Conservation (phyloP, 2,329 filamentous ascomycete genomes). For the Diaporthe ampelina region DNA sequence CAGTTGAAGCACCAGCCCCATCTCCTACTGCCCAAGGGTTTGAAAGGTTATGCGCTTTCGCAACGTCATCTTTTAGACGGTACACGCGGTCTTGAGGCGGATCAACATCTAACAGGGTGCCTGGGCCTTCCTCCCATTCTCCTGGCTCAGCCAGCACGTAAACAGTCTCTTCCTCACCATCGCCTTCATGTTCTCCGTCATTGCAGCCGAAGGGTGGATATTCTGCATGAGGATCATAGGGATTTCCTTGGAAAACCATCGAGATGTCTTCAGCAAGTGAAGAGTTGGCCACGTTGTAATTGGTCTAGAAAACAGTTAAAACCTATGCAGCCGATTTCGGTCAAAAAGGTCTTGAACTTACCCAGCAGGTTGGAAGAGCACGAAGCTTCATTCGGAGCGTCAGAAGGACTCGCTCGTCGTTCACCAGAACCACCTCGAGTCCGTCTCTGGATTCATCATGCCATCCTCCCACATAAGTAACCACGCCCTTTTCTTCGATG, state of each 20-base stretch:
- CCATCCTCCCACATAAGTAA: constrained; percentile 18
- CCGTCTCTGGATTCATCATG: constrained; percentile 1
- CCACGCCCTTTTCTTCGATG: constrained; percentile 5
- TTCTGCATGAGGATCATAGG: constrained; percentile 4
- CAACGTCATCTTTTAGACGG: constrained; percentile 14
- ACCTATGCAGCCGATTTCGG: background rate
- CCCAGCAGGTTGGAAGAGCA: constrained; percentile 14
- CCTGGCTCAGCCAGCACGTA: constrained; percentile 11
- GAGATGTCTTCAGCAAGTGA: constrained; percentile 19
- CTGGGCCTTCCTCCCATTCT: constrained; percentile 18
- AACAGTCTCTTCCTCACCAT: background rate
- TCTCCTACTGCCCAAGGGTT: constrained; percentile 23
- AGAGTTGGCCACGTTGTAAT: constrained; percentile 18
- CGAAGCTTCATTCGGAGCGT: constrained; percentile 14
- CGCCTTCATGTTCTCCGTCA: background rate
- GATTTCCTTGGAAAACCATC: constrained; percentile 2
- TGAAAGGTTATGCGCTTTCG: constrained; percentile 6
- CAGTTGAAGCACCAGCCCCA: background rate
- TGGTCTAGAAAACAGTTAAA: constrained; percentile 8
- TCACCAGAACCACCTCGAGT: constrained; percentile 13
- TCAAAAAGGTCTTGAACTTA: background rate
- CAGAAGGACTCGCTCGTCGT: constrained; percentile 6
- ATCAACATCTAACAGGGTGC: constrained; percentile 6
- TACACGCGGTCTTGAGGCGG: constrained; percentile 14
- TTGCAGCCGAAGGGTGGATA: constrained; percentile 10